These are phyloP conservation scores for Dothideomycetes sp. DNA, from an alignment of 2,329 filamentous ascomycete genomes.

Conservation along the genomic window DNA sequence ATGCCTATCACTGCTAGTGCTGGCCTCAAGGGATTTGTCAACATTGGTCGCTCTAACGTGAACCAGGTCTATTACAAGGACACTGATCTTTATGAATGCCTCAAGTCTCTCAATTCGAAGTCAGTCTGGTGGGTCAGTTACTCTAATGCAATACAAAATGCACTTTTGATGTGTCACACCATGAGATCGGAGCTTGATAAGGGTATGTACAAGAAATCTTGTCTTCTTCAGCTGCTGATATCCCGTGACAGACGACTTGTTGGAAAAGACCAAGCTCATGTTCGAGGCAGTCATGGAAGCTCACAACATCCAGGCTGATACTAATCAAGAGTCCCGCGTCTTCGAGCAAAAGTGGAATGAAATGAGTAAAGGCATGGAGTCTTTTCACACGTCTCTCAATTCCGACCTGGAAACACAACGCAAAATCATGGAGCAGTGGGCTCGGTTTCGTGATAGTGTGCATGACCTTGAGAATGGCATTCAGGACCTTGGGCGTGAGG, in stretches of 20 bases:
- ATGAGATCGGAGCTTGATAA: slow-evolving; percentile 50
- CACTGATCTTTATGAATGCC: slow-evolving; percentile 41
- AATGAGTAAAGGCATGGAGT: slow-evolving; percentile 8
- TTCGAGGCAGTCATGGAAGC: slow-evolving; percentile 7
- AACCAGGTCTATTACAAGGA: slow-evolving; percentile 19
- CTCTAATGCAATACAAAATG: slow-evolving; percentile 53
- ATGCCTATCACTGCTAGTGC: slow-evolving; percentile 32
- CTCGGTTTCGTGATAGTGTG: not conserved
- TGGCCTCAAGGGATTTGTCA: slow-evolving; percentile 25
- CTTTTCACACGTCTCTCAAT: slow-evolving; percentile 6
- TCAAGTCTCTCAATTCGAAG: slow-evolving; percentile 44
- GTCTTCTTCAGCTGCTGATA: not conserved
- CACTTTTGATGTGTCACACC: slow-evolving; percentile 53
- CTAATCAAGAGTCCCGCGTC: not conserved
- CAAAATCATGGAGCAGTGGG: slow-evolving; percentile 5
- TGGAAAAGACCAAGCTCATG: slow-evolving; percentile 8
- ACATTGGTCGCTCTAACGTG: slow-evolving; percentile 11
- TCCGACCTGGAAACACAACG: slow-evolving; percentile 6
- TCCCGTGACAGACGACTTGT: not conserved
- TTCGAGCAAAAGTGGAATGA: slow-evolving; percentile 6
- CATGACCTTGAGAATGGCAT: slow-evolving; percentile 2
- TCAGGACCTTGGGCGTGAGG: not conserved
- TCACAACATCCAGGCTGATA: slow-evolving; percentile 1
- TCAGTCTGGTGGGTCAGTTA: slow-evolving; percentile 57
- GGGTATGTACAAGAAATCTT: slow-evolving; percentile 26